Evolutionary conservation across 257 asterid genomes (phyloP).

Genomic region (Solanum phureja): DNA sequence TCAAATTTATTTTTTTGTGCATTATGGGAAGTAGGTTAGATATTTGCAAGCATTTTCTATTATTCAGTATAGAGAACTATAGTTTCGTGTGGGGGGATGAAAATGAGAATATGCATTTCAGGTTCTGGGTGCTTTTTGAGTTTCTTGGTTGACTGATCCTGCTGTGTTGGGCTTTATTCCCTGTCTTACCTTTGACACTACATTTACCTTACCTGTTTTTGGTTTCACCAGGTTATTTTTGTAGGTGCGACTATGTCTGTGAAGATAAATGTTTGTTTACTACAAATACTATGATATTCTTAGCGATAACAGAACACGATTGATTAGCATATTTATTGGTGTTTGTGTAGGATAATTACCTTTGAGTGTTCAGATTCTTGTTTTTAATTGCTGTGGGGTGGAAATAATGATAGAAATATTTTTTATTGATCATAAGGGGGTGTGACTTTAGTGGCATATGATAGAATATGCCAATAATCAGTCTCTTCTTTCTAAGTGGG

Average conservation of each 20-base stretch:
- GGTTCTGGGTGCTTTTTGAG: neutral
- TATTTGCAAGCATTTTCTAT: neutral
- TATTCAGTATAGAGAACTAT: neutral
- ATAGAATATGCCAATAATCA: too few relatives aligned
- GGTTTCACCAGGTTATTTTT: neutral
- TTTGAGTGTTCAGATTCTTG: too few relatives aligned
- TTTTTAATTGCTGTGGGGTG: too few relatives aligned
- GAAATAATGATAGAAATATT: too few relatives aligned
- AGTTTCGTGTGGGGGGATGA: neutral
- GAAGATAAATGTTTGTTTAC: neutral
- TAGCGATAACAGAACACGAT: neutral
- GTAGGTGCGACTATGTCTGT: neutral
- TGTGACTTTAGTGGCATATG: too few relatives aligned
- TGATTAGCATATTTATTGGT: neutral
- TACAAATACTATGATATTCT: neutral
- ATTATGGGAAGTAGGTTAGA: neutral
- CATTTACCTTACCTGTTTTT: neutral
- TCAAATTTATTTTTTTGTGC: neutral
- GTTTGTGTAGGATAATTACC: neutral
- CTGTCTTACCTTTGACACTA: neutral
- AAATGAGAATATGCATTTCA: neutral
- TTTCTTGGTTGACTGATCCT: neutral
- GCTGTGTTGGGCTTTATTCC: neutral
- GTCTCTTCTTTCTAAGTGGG: slow-evolving; percentile 29
- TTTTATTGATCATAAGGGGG: too few relatives aligned